These are phyloP conservation scores for Zangia roseola DNA, from an alignment of 768 basidiomycete genomes.

Conservation along the genomic window DNA sequence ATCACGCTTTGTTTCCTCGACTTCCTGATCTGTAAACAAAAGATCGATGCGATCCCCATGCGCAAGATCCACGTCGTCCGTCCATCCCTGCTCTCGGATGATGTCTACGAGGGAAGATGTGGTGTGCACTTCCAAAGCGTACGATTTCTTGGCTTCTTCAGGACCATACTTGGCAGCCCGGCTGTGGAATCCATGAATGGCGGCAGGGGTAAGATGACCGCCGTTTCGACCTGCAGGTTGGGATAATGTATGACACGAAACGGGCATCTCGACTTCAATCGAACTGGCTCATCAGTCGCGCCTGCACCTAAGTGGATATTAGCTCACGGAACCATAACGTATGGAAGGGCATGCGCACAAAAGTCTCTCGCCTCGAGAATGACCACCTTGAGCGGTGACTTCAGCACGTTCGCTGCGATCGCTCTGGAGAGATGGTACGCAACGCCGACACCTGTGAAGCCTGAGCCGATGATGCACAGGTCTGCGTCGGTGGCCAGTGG, in stretches of 20 bases:
- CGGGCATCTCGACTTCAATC: background rate
- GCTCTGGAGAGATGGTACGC: constrained; percentile 67
- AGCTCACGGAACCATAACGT: background rate
- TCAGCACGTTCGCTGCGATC: constrained; percentile 1
- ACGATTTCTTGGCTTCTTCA: constrained; percentile 53
- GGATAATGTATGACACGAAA: too few relatives aligned
- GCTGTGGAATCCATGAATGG: constrained; percentile 45
- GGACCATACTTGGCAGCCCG: constrained; percentile 42
- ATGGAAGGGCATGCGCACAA: constrained; percentile 40
- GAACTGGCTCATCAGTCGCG: constrained; percentile 57
- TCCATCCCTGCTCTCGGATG: constrained; percentile 43
- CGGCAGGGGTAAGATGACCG: constrained; percentile 62
- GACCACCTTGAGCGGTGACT: constrained; percentile 45
- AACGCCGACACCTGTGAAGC: constrained; percentile 72
- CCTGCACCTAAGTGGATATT: constrained; percentile 52
- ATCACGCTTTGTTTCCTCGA: constrained; percentile 39
- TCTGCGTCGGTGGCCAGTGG: constrained; percentile 60
- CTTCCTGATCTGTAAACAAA: constrained; percentile 47
- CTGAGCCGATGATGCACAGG: constrained; percentile 76
- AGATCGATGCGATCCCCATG: constrained; percentile 52
- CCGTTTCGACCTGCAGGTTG: constrained; percentile 64
- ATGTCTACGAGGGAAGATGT: constrained; percentile 46
- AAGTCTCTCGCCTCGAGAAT: constrained; percentile 86
- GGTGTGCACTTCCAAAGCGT: constrained; percentile 59
- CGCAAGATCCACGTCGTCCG: constrained; percentile 59